Evolutionary conservation across 768 basidiomycete genomes (phyloP).

Genomic region (Pleurotus tuber-regium): DNA sequence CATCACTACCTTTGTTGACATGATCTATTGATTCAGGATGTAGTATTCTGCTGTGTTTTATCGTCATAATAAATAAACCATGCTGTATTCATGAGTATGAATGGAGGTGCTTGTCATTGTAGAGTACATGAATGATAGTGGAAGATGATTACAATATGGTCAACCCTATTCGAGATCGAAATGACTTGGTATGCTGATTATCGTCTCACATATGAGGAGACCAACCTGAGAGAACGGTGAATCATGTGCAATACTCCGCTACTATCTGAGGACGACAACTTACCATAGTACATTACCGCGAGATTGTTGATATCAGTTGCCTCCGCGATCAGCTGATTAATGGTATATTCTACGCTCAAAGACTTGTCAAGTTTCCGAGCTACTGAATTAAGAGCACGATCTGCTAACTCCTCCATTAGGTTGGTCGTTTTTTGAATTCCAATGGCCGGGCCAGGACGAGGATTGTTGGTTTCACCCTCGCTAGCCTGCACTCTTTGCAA

Average conservation of each 20-base stretch:
- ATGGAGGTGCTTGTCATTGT: background rate
- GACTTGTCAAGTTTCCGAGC: slow-evolving; percentile 79
- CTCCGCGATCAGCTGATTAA: slow-evolving; percentile 89
- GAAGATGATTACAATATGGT: background rate
- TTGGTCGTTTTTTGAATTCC: slow-evolving; percentile 65
- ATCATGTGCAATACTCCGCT: too few relatives aligned
- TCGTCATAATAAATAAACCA: background rate
- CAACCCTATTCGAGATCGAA: background rate
- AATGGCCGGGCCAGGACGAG: slow-evolving; percentile 38
- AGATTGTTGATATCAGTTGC: slow-evolving; percentile 79
- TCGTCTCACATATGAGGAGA: slow-evolving; percentile 21
- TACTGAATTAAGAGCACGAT: slow-evolving; percentile 81
- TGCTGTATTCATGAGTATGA: background rate
- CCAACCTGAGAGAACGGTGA: slow-evolving; percentile 32
- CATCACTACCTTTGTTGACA: background rate
- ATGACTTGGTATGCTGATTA: background rate
- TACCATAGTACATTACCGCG: slow-evolving; percentile 75
- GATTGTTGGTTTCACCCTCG: slow-evolving; percentile 22
- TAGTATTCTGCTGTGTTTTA: slow-evolving; percentile 3
- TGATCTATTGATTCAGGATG: slow-evolving; percentile 2
- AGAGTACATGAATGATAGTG: background rate
- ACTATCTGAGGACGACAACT: too few relatives aligned
- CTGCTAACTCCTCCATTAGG: slow-evolving; percentile 81
- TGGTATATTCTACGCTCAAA: slow-evolving; percentile 88
- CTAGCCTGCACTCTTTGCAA: slow-evolving; percentile 59